Base-by-base conservation (phyloP, 2,329 filamentous ascomycete species). In the Coniella vitis region DNA sequence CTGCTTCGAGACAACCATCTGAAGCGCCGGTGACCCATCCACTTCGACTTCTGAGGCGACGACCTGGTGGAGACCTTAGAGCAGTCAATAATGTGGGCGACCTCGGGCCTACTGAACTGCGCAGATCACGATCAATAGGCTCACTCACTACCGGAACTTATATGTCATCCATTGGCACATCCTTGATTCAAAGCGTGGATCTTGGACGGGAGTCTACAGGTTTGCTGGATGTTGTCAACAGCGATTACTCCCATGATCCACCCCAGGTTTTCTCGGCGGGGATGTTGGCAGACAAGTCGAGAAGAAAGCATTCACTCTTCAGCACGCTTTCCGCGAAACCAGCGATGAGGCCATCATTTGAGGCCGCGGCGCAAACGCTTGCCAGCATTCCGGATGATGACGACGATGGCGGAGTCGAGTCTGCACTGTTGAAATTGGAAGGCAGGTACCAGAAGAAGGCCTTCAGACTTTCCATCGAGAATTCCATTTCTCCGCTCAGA, bases 401-500 rank as follows among this genome's bases (percentile, higher is more conserved):
- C 53, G 84, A 85, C 39, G 87, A 94, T 60, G 89, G 89, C 7
- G 91, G 91, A 12, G 83, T 97, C 21, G 93, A 97, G 61, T 90
- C 90, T n/a, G 88, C 93, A 0, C 66, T 98, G 44, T 69, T 90
- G 58, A 98, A 97, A 60, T 75, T 98, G 0, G 93, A 98, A 69
- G 93, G 93, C 9, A 91, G 81, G 57, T 93, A 84, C 57, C 77
- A 84, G 61, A 82, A 75, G 57, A 79, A 65, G 57, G 54, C 63
- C 0, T 63, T 63, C 22, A 69, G 65, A 45, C 60, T 70, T 12
- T 72, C 67, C 13, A 69, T 71, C 54, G 68, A 70, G 38, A 64
- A 65, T 9, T 48, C 55, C 8, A 43, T 8, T 13, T 21, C 49
- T 38, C 12, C 20, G 4, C 37, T 51, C 7, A 25, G 12, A 13